phyloP scores from a whole-genome alignment of 106 monocot genomes.

The Dendrobium catenatum region DNA sequence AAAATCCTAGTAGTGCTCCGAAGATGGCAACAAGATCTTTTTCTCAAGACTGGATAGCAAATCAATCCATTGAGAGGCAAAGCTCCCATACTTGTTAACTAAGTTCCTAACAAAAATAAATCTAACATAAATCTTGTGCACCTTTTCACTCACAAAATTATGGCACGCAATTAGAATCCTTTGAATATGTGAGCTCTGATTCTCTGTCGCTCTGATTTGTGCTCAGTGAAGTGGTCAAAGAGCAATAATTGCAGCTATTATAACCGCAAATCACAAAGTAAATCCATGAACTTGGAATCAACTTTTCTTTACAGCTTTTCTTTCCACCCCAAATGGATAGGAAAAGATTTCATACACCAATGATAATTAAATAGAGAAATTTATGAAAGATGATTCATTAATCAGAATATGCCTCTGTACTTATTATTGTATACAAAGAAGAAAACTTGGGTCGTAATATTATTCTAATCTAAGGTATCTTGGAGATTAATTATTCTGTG shows the following conservation, averaged over 20 bases:
- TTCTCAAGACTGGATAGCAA: not conserved
- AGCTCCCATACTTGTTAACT: not conserved
- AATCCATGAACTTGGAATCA: not conserved
- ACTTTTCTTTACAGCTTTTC: not conserved
- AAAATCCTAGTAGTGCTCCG: too few species aligned
- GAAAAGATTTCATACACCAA: not conserved
- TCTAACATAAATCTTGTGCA: not conserved
- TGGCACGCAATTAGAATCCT: not conserved
- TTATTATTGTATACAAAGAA: too few species aligned
- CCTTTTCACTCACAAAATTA: not conserved
- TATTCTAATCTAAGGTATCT: too few species aligned
- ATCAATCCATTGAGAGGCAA: not conserved
- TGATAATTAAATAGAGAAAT: too few species aligned
- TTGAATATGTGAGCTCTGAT: too few species aligned
- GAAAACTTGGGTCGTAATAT: too few species aligned
- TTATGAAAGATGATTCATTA: too few species aligned
- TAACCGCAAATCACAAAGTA: not conserved
- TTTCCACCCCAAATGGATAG: not conserved
- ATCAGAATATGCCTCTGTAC: too few species aligned
- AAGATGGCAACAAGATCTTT: too few species aligned
- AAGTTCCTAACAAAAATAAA: not conserved
- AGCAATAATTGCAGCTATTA: not conserved
- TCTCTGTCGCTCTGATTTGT: not conserved
- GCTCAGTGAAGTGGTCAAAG: conserved; percentile 1
- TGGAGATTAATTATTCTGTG: too few species aligned